These are phyloP conservation scores for Calamus simplicifolius DNA, from an alignment of 176 grass and related monocot genomes.

Conservation along the genomic window DNA sequence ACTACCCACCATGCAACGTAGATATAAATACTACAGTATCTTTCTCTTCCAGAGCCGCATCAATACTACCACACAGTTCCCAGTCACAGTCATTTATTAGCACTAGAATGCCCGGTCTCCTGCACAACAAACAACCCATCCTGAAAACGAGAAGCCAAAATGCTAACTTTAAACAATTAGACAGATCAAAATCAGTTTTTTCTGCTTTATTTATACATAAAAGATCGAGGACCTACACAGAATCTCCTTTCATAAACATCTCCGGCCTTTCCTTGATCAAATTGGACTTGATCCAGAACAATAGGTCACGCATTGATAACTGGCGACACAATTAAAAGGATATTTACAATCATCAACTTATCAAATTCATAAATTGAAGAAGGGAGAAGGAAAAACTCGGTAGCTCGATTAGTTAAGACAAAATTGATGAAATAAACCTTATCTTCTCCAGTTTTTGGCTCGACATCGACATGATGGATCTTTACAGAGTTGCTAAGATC, in stretches of 20 bases:
- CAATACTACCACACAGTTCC: constrained; percentile 70
- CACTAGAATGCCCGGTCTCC: constrained; percentile 87
- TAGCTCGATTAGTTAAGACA: too few relatives aligned
- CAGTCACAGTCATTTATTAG: constrained; percentile 87
- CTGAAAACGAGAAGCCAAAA: too few relatives aligned
- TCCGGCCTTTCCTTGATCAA: constrained; percentile 92
- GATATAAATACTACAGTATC: constrained; percentile 88
- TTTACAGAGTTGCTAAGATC: constrained; percentile 69
- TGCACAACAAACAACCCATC: constrained; percentile 17
- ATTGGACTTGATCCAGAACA: constrained; percentile 77
- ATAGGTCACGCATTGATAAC: constrained; percentile 44
- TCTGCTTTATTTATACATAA: too few relatives aligned
- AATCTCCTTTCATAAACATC: constrained; percentile 90
- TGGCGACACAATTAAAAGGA: constrained; percentile 3
- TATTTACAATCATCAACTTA: not conserved
- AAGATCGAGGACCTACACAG: constrained; percentile 50
- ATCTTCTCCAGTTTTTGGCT: constrained; percentile 24
- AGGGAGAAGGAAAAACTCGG: not conserved
- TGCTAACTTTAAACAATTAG: too few relatives aligned
- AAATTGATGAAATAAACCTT: constrained; percentile 26
- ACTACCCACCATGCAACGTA: constrained; percentile 83
- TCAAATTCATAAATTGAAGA: not conserved
- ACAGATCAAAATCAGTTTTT: too few relatives aligned
- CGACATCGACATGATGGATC: constrained; percentile 69
- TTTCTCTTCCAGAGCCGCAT: constrained; percentile 81